A percentile compares a stretch with the other conserved stretches of the same genome.
phyloP scores from a whole-genome alignment of 768 basidiomycete genomes.

The Lactarius quietus region DNA sequence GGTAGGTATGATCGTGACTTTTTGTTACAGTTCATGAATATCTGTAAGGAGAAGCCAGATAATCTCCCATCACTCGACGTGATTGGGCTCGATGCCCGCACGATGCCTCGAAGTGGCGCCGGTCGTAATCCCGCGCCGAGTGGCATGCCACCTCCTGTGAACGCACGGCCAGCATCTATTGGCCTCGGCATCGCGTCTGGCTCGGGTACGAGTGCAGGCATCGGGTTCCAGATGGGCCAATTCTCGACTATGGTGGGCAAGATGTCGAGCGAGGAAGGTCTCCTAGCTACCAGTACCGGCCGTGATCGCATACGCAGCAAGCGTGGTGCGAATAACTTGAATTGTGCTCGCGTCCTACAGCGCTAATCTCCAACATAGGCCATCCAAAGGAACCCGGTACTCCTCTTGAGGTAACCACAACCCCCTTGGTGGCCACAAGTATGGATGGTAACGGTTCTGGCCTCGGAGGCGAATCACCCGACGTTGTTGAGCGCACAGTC shows the following conservation, averaged over 20 bases:
- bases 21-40: no score
- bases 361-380: constrained; percentile 32
- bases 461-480: constrained; percentile 66
- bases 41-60: constrained; percentile 95
- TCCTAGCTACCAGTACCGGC: constrained; percentile 39
- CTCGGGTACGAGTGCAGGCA: constrained; percentile 33
- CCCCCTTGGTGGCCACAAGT: constrained; percentile 71
- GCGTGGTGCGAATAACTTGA: constrained; percentile 72
- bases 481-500: constrained; percentile 90
- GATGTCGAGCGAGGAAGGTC: constrained; percentile 70
- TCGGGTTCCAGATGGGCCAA: constrained; percentile 57
- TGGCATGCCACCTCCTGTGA: constrained; percentile 40
- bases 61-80: constrained; percentile 84
- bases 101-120: constrained; percentile 59
- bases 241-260: constrained; percentile 54
- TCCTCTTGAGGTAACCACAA: constrained; percentile 73
- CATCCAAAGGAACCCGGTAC: constrained; percentile 60
- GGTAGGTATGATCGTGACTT: constrained; percentile 94
- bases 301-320: constrained; percentile 70
- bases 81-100: constrained; percentile 80
- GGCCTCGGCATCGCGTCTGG: constrained; percentile 44
- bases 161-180: constrained; percentile 45
- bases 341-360: constrained; percentile 37
- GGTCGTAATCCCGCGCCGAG: constrained; percentile 53
- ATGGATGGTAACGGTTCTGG: constrained; percentile 41